A percentile compares a stretch with the other conserved stretches of the same genome.
Evolutionary conservation across 139 green algal genomes (phyloP).

Genomic region (Tetradesmus obliquus): DNA sequence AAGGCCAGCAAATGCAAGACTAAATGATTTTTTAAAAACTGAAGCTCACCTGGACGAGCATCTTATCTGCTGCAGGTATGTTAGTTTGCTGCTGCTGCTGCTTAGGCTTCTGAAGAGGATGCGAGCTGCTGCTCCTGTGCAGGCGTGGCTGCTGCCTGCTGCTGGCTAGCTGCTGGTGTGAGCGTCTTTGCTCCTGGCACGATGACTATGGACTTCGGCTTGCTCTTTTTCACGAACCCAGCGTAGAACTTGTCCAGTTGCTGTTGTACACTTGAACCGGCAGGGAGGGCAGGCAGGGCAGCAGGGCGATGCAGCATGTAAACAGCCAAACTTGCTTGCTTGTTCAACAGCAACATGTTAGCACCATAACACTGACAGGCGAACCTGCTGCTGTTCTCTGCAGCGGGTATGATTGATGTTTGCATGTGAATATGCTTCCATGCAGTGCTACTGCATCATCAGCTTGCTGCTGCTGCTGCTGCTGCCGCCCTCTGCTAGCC

Average conservation of each 20-base stretch:
- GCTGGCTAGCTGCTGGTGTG: neutral
- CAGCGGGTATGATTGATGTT: too few species aligned
- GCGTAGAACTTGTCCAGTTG: conserved; percentile 39
- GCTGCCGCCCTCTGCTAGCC: too few species aligned
- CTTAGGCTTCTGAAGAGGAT: neutral
- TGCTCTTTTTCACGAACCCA: conserved; percentile 40
- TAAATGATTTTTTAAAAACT: too few species aligned
- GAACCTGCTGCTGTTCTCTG: too few species aligned
- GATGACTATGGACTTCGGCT: neutral
- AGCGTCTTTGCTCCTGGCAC: neutral
- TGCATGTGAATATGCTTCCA: too few species aligned
- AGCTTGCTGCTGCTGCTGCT: neutral
- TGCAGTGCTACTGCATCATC: neutral
- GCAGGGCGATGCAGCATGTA: neutral
- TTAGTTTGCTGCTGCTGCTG: neutral
- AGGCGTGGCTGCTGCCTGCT: neutral
- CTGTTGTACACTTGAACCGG: neutral
- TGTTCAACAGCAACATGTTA: too few species aligned
- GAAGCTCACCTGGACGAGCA: neutral
- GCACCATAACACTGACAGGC: too few species aligned
- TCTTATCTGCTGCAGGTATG: neutral
- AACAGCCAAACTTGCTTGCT: too few species aligned
- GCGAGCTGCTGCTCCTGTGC: neutral
- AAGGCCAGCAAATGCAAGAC: too few species aligned
- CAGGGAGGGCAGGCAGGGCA: neutral